phyloP scores from a whole-genome alignment of 768 basidiomycete genomes.

The Mycena galopus region DNA sequence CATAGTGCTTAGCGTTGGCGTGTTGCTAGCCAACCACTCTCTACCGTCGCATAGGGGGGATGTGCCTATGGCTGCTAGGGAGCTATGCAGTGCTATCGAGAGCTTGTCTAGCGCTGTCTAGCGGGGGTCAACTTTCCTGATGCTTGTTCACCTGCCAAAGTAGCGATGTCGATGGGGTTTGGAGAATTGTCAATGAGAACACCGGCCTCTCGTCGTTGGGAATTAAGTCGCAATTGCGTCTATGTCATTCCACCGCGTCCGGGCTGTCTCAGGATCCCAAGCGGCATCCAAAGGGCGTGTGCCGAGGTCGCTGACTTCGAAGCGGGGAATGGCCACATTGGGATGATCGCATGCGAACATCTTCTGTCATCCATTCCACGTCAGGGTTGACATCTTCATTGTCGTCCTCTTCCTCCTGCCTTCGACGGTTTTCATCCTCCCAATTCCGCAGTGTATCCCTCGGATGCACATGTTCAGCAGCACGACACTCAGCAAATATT shows the following conservation, averaged over 20 bases:
- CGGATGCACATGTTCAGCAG: background rate
- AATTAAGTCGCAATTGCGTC: background rate
- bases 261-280: conserved; percentile 13
- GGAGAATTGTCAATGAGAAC: background rate
- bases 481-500: background rate
- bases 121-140: too few relatives aligned
- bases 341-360: background rate
- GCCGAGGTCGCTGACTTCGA: conserved; percentile 7
- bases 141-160: conserved; percentile 9
- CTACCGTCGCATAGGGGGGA: too few relatives aligned
- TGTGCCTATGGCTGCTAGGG: too few relatives aligned
- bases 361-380: background rate
- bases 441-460: background rate
- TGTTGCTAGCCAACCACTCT: too few relatives aligned
- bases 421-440: background rate
- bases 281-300: conserved; percentile 24
- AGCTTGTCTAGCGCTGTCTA: too few relatives aligned
- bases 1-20: too few relatives aligned
- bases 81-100: too few relatives aligned
- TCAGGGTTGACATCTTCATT: background rate
- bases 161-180: background rate
- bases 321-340: background rate
- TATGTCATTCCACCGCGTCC: conserved; percentile 9
- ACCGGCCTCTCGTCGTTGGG: background rate
- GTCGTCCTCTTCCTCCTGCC: background rate